Evolutionary conservation across 768 basidiomycete species (phyloP).

Genomic region (Tubosaeta sp.): DNA sequence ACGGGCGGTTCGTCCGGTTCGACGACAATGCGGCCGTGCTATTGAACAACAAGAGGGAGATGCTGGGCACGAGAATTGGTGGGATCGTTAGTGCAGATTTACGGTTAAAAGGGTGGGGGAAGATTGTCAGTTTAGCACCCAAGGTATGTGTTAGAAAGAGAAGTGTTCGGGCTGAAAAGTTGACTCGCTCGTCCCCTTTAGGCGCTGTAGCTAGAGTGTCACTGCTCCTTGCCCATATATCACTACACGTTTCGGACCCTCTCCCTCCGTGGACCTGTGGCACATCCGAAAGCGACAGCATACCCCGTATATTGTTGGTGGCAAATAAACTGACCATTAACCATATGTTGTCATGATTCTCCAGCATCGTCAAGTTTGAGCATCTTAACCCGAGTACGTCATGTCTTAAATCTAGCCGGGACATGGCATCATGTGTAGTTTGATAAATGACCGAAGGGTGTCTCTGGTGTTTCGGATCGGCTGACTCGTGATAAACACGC

Average conservation of each 20-base stretch:
- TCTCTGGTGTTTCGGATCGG: too few species aligned
- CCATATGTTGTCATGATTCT: not conserved
- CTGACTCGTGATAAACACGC: too few species aligned
- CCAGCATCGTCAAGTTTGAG: not conserved
- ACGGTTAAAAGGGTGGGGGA: constrained; percentile 89
- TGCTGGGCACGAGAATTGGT: constrained; percentile 92
- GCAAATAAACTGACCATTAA: not conserved
- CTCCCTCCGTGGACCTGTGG: not conserved
- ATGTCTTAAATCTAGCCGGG: not conserved
- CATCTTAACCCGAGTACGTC: not conserved
- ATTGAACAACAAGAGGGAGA: constrained; percentile 92
- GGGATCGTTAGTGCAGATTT: constrained; percentile 91
- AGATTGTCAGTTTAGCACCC: constrained; percentile 88
- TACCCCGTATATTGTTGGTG: too few species aligned
- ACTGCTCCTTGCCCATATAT: not conserved
- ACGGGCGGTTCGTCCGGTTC: constrained; percentile 84
- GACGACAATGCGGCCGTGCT: constrained; percentile 97
- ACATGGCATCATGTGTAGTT: not conserved
- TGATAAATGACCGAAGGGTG: too few species aligned
- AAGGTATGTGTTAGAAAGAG: constrained; percentile 48
- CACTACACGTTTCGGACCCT: not conserved
- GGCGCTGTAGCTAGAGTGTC: constrained; percentile 13
- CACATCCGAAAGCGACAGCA: too few species aligned
- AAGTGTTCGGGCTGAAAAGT: not conserved
- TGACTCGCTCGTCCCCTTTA: not conserved